Evolutionary conservation across 2,329 filamentous ascomycete species (phyloP).

Genomic region (Mariannaea elegans): DNA sequence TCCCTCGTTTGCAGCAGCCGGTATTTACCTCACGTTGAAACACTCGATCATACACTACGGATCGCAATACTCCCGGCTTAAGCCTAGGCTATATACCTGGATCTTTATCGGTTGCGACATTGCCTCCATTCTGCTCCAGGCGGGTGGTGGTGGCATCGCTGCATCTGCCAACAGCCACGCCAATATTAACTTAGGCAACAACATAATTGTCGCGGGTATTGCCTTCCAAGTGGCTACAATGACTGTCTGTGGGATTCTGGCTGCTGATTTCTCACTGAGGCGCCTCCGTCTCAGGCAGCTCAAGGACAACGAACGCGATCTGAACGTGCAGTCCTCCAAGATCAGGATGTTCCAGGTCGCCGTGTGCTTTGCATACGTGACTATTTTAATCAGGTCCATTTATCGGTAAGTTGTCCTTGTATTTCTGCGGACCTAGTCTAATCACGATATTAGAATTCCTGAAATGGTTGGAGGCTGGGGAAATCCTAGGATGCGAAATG

Average conservation of each 20-base stretch:
- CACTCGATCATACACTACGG: slow-evolving; percentile 55
- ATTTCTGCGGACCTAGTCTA: neutral
- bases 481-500: slow-evolving; percentile 62
- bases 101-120: slow-evolving; percentile 23
- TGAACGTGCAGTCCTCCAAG: neutral
- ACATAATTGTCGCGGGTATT: neutral
- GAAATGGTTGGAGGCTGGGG: slow-evolving; percentile 71
- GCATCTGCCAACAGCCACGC: neutral
- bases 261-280: neutral
- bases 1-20: slow-evolving; percentile 55
- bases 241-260: neutral
- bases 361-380: neutral
- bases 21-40: slow-evolving; percentile 57
- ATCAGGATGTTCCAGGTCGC: neutral
- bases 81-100: slow-evolving; percentile 55
- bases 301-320: neutral
- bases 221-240: slow-evolving; percentile 3
- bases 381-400: slow-evolving; percentile 1
- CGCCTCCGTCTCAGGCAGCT: neutral
- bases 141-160: neutral
- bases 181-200: neutral
- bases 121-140: neutral
- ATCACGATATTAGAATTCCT: slow-evolving; percentile 55
- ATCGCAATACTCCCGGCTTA: slow-evolving; percentile 49
- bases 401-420: neutral